Evolutionary conservation across 2,329 filamentous ascomycete species (phyloP).

Genomic region (Pseudocercospora pini-densiflorae): DNA sequence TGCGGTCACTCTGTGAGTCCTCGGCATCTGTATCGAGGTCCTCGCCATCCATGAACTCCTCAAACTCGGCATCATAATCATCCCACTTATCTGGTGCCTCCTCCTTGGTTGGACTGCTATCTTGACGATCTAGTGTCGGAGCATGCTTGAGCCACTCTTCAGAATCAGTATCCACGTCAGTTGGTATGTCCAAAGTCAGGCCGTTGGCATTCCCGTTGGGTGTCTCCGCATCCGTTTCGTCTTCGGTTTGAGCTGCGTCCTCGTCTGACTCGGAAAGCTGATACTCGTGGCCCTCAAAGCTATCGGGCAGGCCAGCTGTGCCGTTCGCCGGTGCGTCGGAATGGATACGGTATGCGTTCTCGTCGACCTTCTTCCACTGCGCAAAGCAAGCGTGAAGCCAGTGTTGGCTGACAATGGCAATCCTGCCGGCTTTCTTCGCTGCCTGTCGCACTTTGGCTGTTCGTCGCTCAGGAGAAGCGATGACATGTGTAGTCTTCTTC

Average conservation of each 20-base stretch:
- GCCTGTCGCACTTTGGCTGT: constrained; percentile 93
- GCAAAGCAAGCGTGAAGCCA: constrained; percentile 88
- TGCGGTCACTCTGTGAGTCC: constrained; percentile 26
- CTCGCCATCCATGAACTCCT: constrained; percentile 68
- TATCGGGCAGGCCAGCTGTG: constrained; percentile 34
- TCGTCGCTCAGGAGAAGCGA: constrained; percentile 71
- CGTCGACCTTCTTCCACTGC: constrained; percentile 80
- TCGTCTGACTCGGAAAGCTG: constrained; percentile 53
- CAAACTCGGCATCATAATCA: constrained; percentile 69
- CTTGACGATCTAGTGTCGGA: constrained; percentile 47
- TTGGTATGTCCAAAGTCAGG: constrained; percentile 29
- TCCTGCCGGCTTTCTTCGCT: constrained; percentile 69
- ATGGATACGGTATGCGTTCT: constrained; percentile 77
- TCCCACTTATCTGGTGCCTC: constrained; percentile 47
- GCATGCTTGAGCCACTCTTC: constrained; percentile 54
- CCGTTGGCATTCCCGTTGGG: constrained; percentile 25
- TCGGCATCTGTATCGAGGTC: constrained; percentile 31
- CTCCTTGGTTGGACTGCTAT: constrained; percentile 36
- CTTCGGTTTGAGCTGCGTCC: constrained; percentile 46
- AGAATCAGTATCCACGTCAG: constrained; percentile 38
- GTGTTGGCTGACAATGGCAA: constrained; percentile 89
- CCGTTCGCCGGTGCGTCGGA: constrained; percentile 68
- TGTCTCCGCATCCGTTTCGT: constrained; percentile 29
- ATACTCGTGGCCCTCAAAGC: constrained; percentile 38
- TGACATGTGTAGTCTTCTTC: constrained; percentile 67